Percentiles rank a stretch among this genome's conserved stretches.
phyloP scores from a whole-genome alignment of 331 rosid genomes.

The Malus hybrid region DNA sequence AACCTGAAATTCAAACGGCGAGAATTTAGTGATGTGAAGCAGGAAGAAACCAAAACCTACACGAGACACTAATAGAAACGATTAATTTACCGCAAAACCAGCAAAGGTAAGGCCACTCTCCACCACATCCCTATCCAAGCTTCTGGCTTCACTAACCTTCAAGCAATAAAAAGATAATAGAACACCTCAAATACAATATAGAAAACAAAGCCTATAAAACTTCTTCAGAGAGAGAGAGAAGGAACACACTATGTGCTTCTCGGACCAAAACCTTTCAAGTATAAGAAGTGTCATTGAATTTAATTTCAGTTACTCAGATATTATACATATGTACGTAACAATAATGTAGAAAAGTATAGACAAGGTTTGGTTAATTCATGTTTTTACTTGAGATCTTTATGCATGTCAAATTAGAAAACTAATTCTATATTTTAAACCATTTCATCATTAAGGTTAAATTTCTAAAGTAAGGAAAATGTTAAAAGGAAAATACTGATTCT shows the following conservation, averaged over 20 bases:
- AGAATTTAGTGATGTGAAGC: constrained; percentile 16
- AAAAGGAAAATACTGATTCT: not conserved
- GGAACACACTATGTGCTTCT: not conserved
- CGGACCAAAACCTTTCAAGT: not conserved
- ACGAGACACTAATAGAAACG: not conserved
- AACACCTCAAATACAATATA: constrained; percentile 2
- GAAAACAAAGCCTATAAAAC: not conserved
- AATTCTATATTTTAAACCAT: not conserved
- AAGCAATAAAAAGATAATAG: constrained; percentile 23
- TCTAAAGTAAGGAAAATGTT: not conserved
- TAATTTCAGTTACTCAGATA: not conserved
- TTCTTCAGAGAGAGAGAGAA: not conserved
- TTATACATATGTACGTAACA: not conserved
- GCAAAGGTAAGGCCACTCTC: constrained; percentile 85
- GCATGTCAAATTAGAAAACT: not conserved
- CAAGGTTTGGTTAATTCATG: not conserved
- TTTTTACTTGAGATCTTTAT: not conserved
- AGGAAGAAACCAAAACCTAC: not conserved
- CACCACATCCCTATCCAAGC: constrained; percentile 90
- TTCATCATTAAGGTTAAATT: not conserved
- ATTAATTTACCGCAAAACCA: constrained; percentile 83
- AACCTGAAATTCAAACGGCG: constrained; percentile 46
- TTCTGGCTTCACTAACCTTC: constrained; percentile 99
- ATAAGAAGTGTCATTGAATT: not conserved
- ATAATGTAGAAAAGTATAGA: not conserved